These are phyloP conservation scores for Draba incana DNA, from an alignment of 345 rosid genomes.

Conservation along the genomic window DNA sequence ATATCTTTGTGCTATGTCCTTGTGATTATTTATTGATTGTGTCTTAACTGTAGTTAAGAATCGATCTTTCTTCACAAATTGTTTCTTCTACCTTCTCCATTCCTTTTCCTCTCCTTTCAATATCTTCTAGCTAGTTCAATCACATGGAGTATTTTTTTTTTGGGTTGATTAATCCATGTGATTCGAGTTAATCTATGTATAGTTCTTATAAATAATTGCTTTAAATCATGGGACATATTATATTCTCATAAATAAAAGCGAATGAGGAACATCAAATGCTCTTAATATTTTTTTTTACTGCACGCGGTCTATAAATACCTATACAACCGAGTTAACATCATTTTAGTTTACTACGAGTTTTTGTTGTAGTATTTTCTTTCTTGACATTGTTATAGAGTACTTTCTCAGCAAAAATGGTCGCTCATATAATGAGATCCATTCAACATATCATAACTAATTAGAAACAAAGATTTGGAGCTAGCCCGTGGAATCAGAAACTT, in stretches of 20 bases:
- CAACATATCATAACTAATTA: not conserved
- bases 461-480: constrained; percentile 26
- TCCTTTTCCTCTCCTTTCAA: constrained; percentile 9
- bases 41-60: constrained; percentile 15
- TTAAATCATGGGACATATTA: too few species aligned
- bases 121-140: constrained; percentile 4
- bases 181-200: too few species aligned
- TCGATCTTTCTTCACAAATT: constrained; percentile 5
- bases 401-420: not conserved
- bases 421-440: not conserved
- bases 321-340: not conserved
- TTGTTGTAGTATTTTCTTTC: not conserved
- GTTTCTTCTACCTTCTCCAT: constrained; percentile 10
- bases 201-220: too few species aligned
- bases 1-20: too few species aligned
- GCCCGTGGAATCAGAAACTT: constrained; percentile 35
- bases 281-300: too few species aligned
- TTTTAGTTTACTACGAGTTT: not conserved
- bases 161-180: too few species aligned
- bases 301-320: too few species aligned
- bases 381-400: not conserved
- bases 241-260: too few species aligned
- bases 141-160: constrained; percentile 10
- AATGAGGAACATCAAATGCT: too few species aligned
- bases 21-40: constrained; percentile 37